Evolutionary conservation across 2,329 filamentous ascomycete genomes (phyloP).

Genomic region (Alternaria tenuissima): DNA sequence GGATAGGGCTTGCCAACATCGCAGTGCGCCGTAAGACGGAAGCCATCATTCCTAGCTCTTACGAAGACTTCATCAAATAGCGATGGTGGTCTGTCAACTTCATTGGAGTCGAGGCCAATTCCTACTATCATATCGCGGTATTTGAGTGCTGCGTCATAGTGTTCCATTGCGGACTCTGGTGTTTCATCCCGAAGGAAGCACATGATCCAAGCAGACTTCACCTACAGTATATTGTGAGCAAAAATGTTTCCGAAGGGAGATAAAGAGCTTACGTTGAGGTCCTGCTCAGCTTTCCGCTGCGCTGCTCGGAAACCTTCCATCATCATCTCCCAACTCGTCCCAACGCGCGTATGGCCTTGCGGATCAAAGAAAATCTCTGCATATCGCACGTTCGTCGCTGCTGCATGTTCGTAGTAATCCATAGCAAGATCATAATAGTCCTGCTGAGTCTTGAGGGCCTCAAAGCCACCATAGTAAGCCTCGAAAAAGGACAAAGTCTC

Average conservation of each 20-base stretch:
- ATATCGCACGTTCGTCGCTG: conserved; percentile 53
- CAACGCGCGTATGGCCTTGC: conserved; percentile 53
- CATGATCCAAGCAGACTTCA: conserved; percentile 49
- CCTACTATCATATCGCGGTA: conserved; percentile 53
- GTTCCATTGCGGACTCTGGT: conserved; percentile 36
- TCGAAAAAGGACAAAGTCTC: conserved; percentile 32
- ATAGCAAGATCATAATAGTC: conserved; percentile 55
- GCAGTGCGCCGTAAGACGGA: conserved; percentile 60
- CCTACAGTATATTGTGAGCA: background rate
- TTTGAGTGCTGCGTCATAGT: conserved; percentile 46
- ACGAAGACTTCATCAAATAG: background rate
- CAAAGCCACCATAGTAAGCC: conserved; percentile 33
- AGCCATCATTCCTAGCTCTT: conserved; percentile 52
- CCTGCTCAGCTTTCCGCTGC: conserved; percentile 33
- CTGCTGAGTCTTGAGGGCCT: conserved; percentile 44
- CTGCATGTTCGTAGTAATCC: conserved; percentile 48
- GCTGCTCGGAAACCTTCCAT: conserved; percentile 41
- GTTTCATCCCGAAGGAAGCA: conserved; percentile 57
- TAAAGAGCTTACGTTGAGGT: conserved; percentile 1
- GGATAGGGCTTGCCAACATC: conserved; percentile 62
- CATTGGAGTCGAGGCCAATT: conserved; percentile 60
- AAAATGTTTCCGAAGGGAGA: accelerated
- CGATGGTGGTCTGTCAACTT: conserved; percentile 43
- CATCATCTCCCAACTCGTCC: conserved; percentile 43
- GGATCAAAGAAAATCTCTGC: conserved; percentile 56